Evolutionary conservation across 2,329 filamentous ascomycete species (phyloP).

Genomic region (Pezicula rhizophila): DNA sequence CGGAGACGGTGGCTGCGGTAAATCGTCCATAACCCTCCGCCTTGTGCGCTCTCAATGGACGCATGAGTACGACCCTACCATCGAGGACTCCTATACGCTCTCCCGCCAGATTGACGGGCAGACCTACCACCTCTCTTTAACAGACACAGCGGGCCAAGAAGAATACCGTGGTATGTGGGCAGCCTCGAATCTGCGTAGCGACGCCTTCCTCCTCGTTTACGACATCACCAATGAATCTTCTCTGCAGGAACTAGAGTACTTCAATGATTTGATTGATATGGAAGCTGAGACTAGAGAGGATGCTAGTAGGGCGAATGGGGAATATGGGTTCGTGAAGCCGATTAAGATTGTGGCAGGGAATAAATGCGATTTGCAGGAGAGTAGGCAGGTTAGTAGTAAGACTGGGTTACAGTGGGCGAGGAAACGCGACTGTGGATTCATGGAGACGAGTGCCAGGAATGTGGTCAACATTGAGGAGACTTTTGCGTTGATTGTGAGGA

Average conservation of each 20-base stretch:
- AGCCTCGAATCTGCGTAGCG: conserved; percentile 67
- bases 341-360: conserved; percentile 82
- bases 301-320: conserved; percentile 12
- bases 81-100: conserved; percentile 80
- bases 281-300: conserved; percentile 65
- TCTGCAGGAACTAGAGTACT: conserved; percentile 68
- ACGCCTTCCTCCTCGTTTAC: conserved; percentile 82
- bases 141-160: conserved; percentile 84
- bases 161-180: conserved; percentile 88
- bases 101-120: conserved; percentile 73
- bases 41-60: conserved; percentile 81
- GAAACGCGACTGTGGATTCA: conserved; percentile 69
- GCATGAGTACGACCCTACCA: conserved; percentile 74
- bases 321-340: conserved; percentile 35
- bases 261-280: conserved; percentile 79
- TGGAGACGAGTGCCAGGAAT: conserved; percentile 80
- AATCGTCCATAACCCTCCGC: conserved; percentile 78
- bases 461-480: conserved; percentile 89
- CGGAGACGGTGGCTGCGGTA: conserved; percentile 79
- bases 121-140: conserved; percentile 71
- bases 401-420: conserved; percentile 74
- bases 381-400: conserved; percentile 61
- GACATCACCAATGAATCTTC: conserved; percentile 70
- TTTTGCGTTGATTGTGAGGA: conserved; percentile 63
- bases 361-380: conserved; percentile 74